A percentile compares a stretch with the other conserved stretches of the same genome.
These are phyloP conservation scores for Sphagnurus paluster DNA, from an alignment of 1,284 basidiomycete species.

Conservation along the genomic window DNA sequence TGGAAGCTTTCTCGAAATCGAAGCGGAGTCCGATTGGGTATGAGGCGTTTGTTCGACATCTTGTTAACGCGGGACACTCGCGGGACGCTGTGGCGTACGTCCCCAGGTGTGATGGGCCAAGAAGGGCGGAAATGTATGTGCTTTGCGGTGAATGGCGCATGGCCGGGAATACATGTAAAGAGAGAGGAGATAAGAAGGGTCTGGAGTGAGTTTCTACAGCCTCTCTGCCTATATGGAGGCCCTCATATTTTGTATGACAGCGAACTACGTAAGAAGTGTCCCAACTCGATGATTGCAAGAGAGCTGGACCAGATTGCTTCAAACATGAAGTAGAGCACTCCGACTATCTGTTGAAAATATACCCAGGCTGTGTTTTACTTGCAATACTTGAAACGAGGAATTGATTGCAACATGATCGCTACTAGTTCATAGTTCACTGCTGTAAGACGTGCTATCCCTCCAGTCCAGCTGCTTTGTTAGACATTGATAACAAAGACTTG, in stretches of 20 bases:
- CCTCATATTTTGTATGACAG: conserved; percentile 35
- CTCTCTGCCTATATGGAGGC: conserved; percentile 4
- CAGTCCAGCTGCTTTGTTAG: no score
- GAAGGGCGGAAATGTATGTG: conserved; percentile 83
- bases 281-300: conserved; percentile 75
- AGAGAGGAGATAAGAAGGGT: conserved; percentile 77
- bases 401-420: no score
- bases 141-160: conserved; percentile 86
- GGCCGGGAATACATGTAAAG: conserved; percentile 87
- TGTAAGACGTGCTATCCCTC: no score
- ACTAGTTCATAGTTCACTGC: no score
- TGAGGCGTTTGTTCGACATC: conserved; percentile 86
- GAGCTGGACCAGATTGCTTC: conserved; percentile 73
- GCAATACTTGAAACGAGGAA: no score
- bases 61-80: conserved; percentile 68
- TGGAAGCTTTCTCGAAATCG: conserved; percentile 82
- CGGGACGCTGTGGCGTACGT: conserved; percentile 80
- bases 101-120: conserved; percentile 79
- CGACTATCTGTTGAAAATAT: background rate
- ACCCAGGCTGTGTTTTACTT: no score
- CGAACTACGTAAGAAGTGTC: conserved; percentile 66
- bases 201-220: conserved; percentile 64
- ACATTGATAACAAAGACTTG: no score
- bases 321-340: conserved; percentile 57
- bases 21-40: conserved; percentile 95